Evolutionary conservation across 2,329 filamentous ascomycete genomes (phyloP), one percentile per base, ranked within the genome.

Genomic region (Fusarium keratoplasticum): DNA sequence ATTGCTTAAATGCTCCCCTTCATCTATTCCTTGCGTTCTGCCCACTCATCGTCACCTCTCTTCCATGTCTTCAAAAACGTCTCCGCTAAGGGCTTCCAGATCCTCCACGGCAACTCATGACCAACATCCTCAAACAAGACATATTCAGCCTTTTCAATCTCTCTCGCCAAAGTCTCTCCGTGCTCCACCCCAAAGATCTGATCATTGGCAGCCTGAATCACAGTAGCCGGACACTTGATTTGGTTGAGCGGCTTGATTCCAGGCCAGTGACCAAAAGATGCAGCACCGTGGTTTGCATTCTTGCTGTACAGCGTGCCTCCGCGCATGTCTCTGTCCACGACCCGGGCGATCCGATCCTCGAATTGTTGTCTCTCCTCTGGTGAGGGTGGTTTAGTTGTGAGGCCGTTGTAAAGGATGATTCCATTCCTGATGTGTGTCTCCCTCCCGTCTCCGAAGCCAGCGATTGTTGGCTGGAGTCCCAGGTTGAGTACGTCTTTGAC

Each of bases 161-260:
- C 79, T 18, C 71, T 75, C 3, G 60, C 74, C 47, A 82, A 50
- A 0, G 76, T 77, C 33, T 80, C 65, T 2, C 73, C 78, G 29
- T 82, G 80, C 35, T 62, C 67, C 40, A 70, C 59, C 0, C 77
- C 75, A 68, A 82, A 80, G 7, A 77, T 60, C 54, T 80, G 80
- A 36, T 81, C 80, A 31, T 81, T 77, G 4, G 54, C 76, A 5
- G 76, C 76, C 52, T 80, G 79, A 27, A 81, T 69, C 14, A 82
- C 79, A 1, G 76, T 76, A 1, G 79, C 70, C 13, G 80, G 77
- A 20, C 78, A 81, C 2, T 52, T 70, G 27, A 81, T 61, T 4
- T 68, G 16, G 33, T 72, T 70, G 35, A 81, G 73, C 9, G 60
- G 58, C 27, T 79, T 72, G 20, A 47, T 67, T 1, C 77, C 75